Percentiles rank a stretch among this genome's conserved stretches.
These are phyloP conservation scores for Sordariomycetes sp. DNA, from an alignment of 2,329 filamentous ascomycete genomes.

Conservation along the genomic window DNA sequence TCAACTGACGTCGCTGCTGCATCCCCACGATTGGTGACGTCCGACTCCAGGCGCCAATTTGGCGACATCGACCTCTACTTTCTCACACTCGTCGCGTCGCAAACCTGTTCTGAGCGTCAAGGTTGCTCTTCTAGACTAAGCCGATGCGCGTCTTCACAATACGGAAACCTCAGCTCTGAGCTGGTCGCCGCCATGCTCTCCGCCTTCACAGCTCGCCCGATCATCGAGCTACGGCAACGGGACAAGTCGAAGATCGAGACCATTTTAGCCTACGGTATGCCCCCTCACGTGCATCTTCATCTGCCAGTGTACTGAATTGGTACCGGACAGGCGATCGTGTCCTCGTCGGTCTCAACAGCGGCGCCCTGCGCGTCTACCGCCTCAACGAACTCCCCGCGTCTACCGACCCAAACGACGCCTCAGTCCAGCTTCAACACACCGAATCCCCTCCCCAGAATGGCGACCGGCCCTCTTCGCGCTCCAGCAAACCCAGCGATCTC, in stretches of 20 bases:
- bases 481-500: slow-evolving; percentile 62
- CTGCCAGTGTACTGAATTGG: slow-evolving; percentile 1
- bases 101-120: too few species aligned
- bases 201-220: slow-evolving; percentile 90
- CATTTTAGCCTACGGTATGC: slow-evolving; percentile 76
- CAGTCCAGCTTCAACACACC: too few species aligned
- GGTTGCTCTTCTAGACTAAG: background rate
- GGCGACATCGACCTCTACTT: background rate
- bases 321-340: slow-evolving; percentile 64
- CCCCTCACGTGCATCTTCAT: too few species aligned
- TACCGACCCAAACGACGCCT: slow-evolving; percentile 15
- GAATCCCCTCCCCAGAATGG: slow-evolving; percentile 18
- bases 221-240: slow-evolving; percentile 91
- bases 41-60: background rate
- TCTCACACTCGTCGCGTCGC: too few species aligned
- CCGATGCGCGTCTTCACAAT: slow-evolving; percentile 19
- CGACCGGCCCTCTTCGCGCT: slow-evolving; percentile 15
- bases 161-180: slow-evolving; percentile 24
- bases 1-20: slow-evolving; percentile 3
- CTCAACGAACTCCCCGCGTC: slow-evolving; percentile 56
- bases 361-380: slow-evolving; percentile 81
- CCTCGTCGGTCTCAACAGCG: slow-evolving; percentile 84
- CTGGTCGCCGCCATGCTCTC: slow-evolving; percentile 70
- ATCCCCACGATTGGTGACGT: background rate
- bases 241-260: slow-evolving; percentile 98